phyloP scores from a whole-genome alignment of 2,329 filamentous ascomycete species.

The Fusarium euwallaceae region DNA sequence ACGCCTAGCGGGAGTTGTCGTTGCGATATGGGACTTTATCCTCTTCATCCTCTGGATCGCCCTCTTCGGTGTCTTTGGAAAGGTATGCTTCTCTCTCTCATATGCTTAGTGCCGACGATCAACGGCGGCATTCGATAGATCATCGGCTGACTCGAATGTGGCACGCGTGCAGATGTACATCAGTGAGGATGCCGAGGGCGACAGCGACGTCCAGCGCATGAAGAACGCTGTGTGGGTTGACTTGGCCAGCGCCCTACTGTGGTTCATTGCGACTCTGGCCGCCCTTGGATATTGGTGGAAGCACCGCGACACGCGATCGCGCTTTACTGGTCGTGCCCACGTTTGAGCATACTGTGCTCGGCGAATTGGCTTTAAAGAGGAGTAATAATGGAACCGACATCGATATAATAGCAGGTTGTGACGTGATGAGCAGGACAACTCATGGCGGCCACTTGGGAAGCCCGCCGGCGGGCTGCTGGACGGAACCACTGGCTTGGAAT shows the following conservation, averaged over 20 bases:
- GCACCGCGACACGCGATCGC: slow-evolving; percentile 64
- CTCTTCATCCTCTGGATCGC: slow-evolving; percentile 84
- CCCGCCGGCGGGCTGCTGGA: slow-evolving; percentile 34
- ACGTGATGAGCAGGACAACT: slow-evolving; percentile 11
- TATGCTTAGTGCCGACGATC: slow-evolving; percentile 7
- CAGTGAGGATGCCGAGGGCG: slow-evolving; percentile 72
- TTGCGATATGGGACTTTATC: slow-evolving; percentile 78
- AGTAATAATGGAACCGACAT: slow-evolving; percentile 9
- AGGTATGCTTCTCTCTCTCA: slow-evolving; percentile 53
- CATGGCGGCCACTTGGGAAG: slow-evolving; percentile 2
- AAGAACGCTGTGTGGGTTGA: slow-evolving; percentile 90
- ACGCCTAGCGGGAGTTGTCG: slow-evolving; percentile 59
- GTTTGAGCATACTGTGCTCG: slow-evolving; percentile 53
- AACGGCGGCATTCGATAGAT: background rate
- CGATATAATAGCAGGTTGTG: slow-evolving; percentile 1
- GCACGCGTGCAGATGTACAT: slow-evolving; percentile 73
- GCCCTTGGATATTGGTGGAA: slow-evolving; percentile 71
- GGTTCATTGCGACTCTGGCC: slow-evolving; percentile 74
- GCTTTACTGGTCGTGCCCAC: slow-evolving; percentile 71
- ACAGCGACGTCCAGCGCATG: slow-evolving; percentile 78
- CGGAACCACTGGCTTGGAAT: slow-evolving; percentile 11
- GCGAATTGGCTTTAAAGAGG: background rate
- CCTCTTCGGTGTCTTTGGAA: slow-evolving; percentile 86
- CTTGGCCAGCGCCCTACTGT: slow-evolving; percentile 79
- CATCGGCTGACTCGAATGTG: slow-evolving; percentile 27